phyloP scores from a whole-genome alignment of 805 yeast species.

The Candida lessepsii region DNA sequence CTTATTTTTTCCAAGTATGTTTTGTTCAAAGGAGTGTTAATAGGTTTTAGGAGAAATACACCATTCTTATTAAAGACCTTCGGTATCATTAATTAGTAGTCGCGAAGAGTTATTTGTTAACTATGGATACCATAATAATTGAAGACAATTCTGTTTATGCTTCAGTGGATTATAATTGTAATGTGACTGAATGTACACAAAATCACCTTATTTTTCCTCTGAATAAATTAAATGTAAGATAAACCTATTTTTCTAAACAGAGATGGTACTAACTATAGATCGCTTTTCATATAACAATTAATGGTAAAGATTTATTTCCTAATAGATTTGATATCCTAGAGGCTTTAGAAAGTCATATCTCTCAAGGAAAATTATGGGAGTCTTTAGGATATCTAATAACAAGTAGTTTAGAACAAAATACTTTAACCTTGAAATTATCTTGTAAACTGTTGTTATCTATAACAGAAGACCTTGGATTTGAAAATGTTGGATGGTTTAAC shows the following conservation, averaged over 20 bases:
- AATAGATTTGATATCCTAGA: background rate
- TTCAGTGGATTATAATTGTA: background rate
- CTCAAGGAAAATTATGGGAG: background rate
- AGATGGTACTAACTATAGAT: background rate
- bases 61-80: slow-evolving; percentile 11
- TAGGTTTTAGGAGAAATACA: slow-evolving; percentile 7
- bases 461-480: background rate
- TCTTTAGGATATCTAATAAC: background rate
- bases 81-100: slow-evolving; percentile 1
- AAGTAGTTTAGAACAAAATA: background rate
- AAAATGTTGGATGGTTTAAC: background rate
- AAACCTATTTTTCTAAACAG: background rate
- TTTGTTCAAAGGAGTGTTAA: background rate
- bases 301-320: background rate
- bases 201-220: background rate
- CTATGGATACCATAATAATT: slow-evolving; percentile 7
- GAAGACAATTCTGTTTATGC: slow-evolving; percentile 6
- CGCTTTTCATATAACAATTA: too few relatives aligned
- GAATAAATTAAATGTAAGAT: slow-evolving; percentile 9
- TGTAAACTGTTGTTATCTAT: slow-evolving; percentile 2
- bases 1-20: background rate
- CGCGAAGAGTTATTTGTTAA: background rate
- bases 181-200: background rate
- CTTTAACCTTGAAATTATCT: background rate
- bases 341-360: slow-evolving; percentile 6